A percentile compares a stretch with the other conserved stretches of the same genome.
Evolutionary conservation across 805 yeast genomes (phyloP).

Genomic region (Ogataea kodamae): DNA sequence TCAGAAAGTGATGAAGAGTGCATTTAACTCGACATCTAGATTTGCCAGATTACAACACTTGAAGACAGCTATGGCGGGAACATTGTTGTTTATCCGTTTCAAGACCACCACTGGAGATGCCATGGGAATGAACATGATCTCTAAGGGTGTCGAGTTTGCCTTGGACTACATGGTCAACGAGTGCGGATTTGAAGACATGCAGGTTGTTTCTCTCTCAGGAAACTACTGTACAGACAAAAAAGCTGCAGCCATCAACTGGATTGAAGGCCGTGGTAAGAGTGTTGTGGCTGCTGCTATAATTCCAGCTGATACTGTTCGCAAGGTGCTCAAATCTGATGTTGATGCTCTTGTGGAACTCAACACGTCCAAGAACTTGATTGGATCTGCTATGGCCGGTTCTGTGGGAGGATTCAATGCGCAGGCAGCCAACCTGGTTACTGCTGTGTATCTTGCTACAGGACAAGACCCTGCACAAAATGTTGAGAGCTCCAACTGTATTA

Average conservation of each 20-base stretch:
- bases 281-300: constrained; percentile 94
- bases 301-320: constrained; percentile 75
- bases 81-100: constrained; percentile 81
- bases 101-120: constrained; percentile 99
- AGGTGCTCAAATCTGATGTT: constrained; percentile 87
- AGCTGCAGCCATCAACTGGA: constrained; percentile 98
- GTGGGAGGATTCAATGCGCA: constrained; percentile 98
- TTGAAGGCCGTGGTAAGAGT: constrained; percentile 98
- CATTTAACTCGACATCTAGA: constrained; percentile 94
- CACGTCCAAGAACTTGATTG: constrained; percentile 83
- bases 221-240: constrained; percentile 97
- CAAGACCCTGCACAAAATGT: constrained; percentile 99
- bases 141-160: constrained; percentile 93
- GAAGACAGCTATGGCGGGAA: constrained; percentile 94
- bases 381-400: constrained; percentile 98
- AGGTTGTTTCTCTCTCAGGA: constrained; percentile 87
- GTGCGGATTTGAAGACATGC: constrained; percentile 94
- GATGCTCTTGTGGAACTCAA: constrained; percentile 89
- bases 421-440: constrained; percentile 95
- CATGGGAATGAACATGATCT: constrained; percentile 99
- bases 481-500: constrained; percentile 95
- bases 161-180: constrained; percentile 80
- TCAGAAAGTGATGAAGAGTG: constrained; percentile 71
- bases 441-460: constrained; percentile 91
- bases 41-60: constrained; percentile 91